A percentile compares a stretch with the other conserved stretches of the same genome.
phyloP scores from a whole-genome alignment of 495 filamentous ascomycete genomes.

The Physcia stellaris region DNA sequence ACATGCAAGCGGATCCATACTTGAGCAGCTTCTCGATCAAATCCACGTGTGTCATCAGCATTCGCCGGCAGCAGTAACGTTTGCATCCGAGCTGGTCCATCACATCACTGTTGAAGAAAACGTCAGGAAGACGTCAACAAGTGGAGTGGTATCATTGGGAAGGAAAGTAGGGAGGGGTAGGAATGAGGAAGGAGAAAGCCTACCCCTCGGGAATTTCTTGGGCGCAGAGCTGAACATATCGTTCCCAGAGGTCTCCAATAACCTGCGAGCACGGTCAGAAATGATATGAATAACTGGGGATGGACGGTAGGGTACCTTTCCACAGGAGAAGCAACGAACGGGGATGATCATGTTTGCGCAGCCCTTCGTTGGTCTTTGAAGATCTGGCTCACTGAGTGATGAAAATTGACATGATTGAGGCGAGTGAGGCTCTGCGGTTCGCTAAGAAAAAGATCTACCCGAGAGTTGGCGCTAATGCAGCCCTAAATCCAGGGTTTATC shows the following conservation, averaged over 20 bases:
- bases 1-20: slow-evolving; percentile 32
- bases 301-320: slow-evolving; percentile 56
- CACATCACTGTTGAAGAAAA: slow-evolving; percentile 47
- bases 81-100: slow-evolving; percentile 89
- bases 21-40: slow-evolving; percentile 95
- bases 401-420: no score
- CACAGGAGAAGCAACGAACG: slow-evolving; percentile 95
- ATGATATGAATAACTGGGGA: neutral
- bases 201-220: slow-evolving; percentile 68
- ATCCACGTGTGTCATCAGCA: slow-evolving; percentile 99
- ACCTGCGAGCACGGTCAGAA: slow-evolving; percentile 44
- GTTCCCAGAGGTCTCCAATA: slow-evolving; percentile 92
- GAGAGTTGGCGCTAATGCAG: no score
- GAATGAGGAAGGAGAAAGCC: slow-evolving; percentile 8
- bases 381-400: no score
- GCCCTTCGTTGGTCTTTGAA: no score
- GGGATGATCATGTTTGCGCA: slow-evolving; percentile 84
- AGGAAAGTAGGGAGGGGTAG: neutral
- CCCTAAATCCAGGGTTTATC: no score
- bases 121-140: neutral
- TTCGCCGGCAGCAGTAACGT: slow-evolving; percentile 93
- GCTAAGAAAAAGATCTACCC: no score
- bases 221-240: slow-evolving; percentile 72
- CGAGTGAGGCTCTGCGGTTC: no score
- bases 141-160: neutral